phyloP scores from a whole-genome alignment of 768 basidiomycete species.

The Phaffia tasmanica region DNA sequence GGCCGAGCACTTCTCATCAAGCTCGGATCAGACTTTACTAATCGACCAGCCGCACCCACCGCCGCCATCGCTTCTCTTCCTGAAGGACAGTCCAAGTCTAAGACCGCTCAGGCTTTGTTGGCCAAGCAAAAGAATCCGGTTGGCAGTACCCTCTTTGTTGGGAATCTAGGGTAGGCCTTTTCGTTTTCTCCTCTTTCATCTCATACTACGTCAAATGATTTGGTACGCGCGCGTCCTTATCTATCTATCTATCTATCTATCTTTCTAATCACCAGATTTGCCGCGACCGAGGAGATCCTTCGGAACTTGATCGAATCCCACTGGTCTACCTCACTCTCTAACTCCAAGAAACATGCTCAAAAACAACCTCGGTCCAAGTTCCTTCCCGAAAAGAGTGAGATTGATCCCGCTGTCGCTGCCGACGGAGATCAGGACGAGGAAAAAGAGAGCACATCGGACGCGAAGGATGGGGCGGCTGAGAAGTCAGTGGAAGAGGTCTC shows the following conservation, averaged over 20 bases:
- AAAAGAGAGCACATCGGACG: slow-evolving; percentile 9
- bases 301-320: slow-evolving; percentile 9
- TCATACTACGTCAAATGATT: not conserved
- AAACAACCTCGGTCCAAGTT: slow-evolving; percentile 63
- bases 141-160: slow-evolving; percentile 23
- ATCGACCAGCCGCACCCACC: slow-evolving; percentile 19
- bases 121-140: slow-evolving; percentile 24
- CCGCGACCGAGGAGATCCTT: slow-evolving; percentile 10
- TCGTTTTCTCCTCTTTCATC: not conserved
- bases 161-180: slow-evolving; percentile 22
- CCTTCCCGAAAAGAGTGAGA: slow-evolving; percentile 46
- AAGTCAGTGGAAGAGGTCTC: slow-evolving; percentile 36
- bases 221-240: not conserved
- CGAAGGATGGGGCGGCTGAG: slow-evolving; percentile 30
- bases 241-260: not conserved
- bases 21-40: slow-evolving; percentile 50
- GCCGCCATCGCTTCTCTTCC: slow-evolving; percentile 18
- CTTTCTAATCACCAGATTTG: slow-evolving; percentile 16
- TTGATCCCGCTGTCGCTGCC: slow-evolving; percentile 22
- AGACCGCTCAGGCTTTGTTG: slow-evolving; percentile 19
- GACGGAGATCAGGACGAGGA: slow-evolving; percentile 22
- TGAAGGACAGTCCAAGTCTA: slow-evolving; percentile 22
- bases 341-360: slow-evolving; percentile 45
- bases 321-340: slow-evolving; percentile 25
- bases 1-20: slow-evolving; percentile 87